phyloP scores from a whole-genome alignment of 306 rosid species.

The Acacia melanoxylon region DNA sequence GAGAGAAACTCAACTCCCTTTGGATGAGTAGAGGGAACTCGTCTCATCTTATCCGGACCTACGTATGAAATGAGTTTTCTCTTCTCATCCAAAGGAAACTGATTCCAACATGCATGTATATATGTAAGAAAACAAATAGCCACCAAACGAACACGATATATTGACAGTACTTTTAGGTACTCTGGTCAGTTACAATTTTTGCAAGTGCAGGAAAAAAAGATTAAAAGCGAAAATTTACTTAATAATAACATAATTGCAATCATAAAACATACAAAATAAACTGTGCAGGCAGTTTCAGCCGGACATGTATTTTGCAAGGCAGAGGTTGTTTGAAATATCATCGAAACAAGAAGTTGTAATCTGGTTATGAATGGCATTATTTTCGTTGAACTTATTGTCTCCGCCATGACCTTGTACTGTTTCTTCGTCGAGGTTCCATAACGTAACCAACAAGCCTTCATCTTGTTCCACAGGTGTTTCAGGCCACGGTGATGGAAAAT shows the following conservation, averaged over 20 bases:
- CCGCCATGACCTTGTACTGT: not conserved
- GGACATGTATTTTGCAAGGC: slow-evolving; percentile 16
- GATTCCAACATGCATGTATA: not conserved
- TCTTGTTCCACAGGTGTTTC: slow-evolving; percentile 9
- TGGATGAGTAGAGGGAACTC: no score
- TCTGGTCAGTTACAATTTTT: not conserved
- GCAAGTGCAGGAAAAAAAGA: not conserved
- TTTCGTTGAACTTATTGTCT: slow-evolving; percentile 11
- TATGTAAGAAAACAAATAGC: not conserved
- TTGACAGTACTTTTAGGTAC: not conserved
- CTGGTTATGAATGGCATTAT: slow-evolving; percentile 9
- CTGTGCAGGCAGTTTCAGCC: not conserved
- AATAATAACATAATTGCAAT: not conserved
- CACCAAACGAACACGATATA: not conserved
- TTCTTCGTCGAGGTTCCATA: slow-evolving; percentile 54
- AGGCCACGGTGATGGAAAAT: slow-evolving; percentile 28
- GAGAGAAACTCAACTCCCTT: no score
- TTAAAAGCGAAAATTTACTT: not conserved
- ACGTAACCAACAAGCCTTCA: slow-evolving; percentile 37
- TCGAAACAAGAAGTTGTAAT: not conserved
- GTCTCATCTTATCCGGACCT: no score
- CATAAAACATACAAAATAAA: not conserved
- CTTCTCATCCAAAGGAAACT: no score
- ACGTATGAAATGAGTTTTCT: no score
- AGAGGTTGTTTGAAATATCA: not conserved